Evolutionary conservation across 164 flowering plant genomes (phyloP), one percentile per base, ranked within the genome.

Genomic region (Akebia trifoliata): DNA sequence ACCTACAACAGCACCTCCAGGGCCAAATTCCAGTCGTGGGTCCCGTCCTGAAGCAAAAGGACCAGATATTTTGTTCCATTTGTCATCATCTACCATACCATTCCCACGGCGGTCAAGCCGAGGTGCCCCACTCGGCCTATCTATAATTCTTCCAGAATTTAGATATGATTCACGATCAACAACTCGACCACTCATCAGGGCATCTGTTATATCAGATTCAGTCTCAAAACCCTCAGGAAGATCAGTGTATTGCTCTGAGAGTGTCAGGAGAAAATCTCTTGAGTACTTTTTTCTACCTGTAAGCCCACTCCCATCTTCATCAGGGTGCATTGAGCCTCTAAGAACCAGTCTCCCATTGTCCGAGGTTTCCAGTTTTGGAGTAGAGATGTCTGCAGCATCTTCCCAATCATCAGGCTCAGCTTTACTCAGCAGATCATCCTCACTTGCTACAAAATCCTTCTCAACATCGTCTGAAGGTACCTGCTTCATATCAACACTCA

Each of bases 341-440:
- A n/a, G n/a, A n/a, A n/a, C n/a, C n/a, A n/a, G n/a, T n/a, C n/a
- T n/a, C n/a, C n/a, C n/a, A 39, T 57, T 39, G 44, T 60, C 72
- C 34, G 69, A 56, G 18, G 74, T 36, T 71, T 78, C 80, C 66
- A 84, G 46, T 43, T 79, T 78, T 3, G 87, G 83, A 11, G 74
- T 77, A 21, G 90, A 84, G 8, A 84, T 70, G 26, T 93, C 98
- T 48, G 82, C 90, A 42, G 84, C 90, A 79, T 86, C 95, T 73
- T 88, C 96, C 99, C 99, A 93, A 66, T 91, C 84, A 68, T 86
- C 96, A 35, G 82, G 83, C 66, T 88, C 96, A 40, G 53, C 61
- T 69, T 83, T 83, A 62, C 15, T 67, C 35, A 46, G 71, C 14
- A 17, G 66, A 63, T 54, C 72, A 44, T 65, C 64, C 20, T 66